phyloP scores from a whole-genome alignment of 1,284 basidiomycete genomes.

The Termitomyces sp. region DNA sequence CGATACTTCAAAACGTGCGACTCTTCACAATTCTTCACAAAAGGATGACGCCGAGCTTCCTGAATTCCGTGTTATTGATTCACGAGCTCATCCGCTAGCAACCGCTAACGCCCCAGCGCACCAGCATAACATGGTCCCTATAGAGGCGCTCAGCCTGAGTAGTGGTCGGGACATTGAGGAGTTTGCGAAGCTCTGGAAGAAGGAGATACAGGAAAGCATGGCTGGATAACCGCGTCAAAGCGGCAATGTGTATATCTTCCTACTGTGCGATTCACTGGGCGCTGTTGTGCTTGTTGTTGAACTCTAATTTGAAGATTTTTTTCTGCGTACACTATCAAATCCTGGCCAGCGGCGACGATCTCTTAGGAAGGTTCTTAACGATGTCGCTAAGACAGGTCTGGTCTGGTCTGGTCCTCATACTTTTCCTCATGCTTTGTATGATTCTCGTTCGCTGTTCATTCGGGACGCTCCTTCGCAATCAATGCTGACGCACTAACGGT shows the following conservation, averaged over 20 bases:
- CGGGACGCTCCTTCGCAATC: neutral
- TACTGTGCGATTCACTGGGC: neutral
- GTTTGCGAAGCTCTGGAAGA: slow-evolving; percentile 67
- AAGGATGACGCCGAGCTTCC: slow-evolving; percentile 25
- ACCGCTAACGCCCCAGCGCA: slow-evolving; percentile 66
- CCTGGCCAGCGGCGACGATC: neutral
- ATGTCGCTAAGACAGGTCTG: no score
- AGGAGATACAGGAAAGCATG: slow-evolving; percentile 46
- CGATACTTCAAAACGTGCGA: slow-evolving; percentile 14
- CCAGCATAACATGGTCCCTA: slow-evolving; percentile 89
- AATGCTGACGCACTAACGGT: neutral
- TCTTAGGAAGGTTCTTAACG: neutral
- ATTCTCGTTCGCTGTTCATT: neutral
- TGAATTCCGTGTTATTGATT: slow-evolving; percentile 69
- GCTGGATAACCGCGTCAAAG: slow-evolving; percentile 1
- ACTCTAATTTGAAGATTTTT: neutral
- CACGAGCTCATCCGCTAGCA: slow-evolving; percentile 61
- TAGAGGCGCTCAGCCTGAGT: slow-evolving; percentile 80
- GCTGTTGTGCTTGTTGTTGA: neutral
- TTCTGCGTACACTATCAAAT: neutral
- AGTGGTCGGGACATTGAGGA: slow-evolving; percentile 68
- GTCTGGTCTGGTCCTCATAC: neutral
- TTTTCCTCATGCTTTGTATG: neutral
- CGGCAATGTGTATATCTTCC: neutral
- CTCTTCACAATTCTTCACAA: neutral